Evolutionary conservation across 1,284 basidiomycete species (phyloP), one percentile per base, ranked within the genome.

Genomic region (Papiliotrema terrestris): DNA sequence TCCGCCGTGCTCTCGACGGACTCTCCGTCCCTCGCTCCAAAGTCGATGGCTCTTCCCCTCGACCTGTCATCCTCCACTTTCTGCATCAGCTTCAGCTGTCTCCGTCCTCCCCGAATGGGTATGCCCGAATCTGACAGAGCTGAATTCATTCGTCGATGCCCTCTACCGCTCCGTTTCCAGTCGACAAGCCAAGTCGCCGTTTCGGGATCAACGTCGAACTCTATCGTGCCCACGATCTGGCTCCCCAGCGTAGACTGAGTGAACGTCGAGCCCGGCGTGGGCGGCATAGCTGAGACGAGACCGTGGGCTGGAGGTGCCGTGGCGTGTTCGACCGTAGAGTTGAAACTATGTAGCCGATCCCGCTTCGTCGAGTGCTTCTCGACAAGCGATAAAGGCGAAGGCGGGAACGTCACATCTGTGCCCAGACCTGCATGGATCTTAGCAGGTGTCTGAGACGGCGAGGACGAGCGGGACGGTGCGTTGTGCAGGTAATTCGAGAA

Each of bases 201-300:
- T 13, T 67, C 56, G 2, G 60, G 52, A 57, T 74, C 72, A 26
- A 77, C 55, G 49, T 77, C 73, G 55, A 77, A 77, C 49, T 76
- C 74, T 29, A 77, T 72, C 2, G 70, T 68, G 5, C 71, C 74
- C 11, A 76, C 66, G 3, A 74, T 60, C 0, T 68, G 63, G 42
- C 35, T 8, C 47, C 37, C 4, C 15, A 44, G n/a, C 43, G 48
- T 26, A 52, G 52, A 13, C 8, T 44, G 14, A 37, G 50, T 23
- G 29, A 32, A 32, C 51, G 47, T 2, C 54, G 66, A 69, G 5
- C 58, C 56, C 0, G 67, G 67, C 2, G 66, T 67, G 1, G 61
- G 50, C 23, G 63, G 52, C 39, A 65, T 39, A 36, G 52, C 29
- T 14, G 55, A 51, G 2, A 65, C 54, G 6, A 57, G 36, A 8